Percentiles rank a stretch among this genome's conserved stretches.
Conservation (phyloP, 2,329 filamentous ascomycete species). For the Neopestalotiopsis sp. region DNA sequence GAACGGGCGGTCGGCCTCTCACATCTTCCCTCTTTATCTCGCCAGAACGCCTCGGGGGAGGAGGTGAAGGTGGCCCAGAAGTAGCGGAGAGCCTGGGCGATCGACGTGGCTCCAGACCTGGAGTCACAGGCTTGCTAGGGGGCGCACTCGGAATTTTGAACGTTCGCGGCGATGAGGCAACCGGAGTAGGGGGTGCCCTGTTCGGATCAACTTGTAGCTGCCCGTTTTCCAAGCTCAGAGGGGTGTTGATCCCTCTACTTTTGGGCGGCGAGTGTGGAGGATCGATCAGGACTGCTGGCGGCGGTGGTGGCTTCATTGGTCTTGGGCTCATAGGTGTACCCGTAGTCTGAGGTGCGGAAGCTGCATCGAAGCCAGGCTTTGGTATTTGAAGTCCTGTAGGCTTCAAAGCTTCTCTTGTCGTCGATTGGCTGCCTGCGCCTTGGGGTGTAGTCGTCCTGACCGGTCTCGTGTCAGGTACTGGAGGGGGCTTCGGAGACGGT, state of each 20-base stretch:
- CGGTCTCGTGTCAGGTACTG: constrained; percentile 37
- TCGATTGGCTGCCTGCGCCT: constrained; percentile 32
- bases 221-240: constrained; percentile 41
- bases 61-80: constrained; percentile 65
- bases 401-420: constrained; percentile 26
- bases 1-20: constrained; percentile 49
- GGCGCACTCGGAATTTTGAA: constrained; percentile 57
- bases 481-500: constrained; percentile 38
- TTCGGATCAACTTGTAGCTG: constrained; percentile 52
- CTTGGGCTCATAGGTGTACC: constrained; percentile 47
- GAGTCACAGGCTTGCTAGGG: constrained; percentile 52
- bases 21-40: constrained; percentile 59
- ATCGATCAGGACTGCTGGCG: constrained; percentile 67
- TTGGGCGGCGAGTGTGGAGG: constrained; percentile 74
- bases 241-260: constrained; percentile 35
- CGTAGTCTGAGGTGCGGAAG: constrained; percentile 44
- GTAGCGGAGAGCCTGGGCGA: constrained; percentile 51
- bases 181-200: constrained; percentile 45
- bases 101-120: constrained; percentile 50
- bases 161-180: constrained; percentile 44
- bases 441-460: constrained; percentile 28
- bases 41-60: constrained; percentile 66
- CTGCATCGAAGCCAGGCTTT: constrained; percentile 25
- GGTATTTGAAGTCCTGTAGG: constrained; percentile 27
- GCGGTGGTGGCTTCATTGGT: constrained; percentile 62